These are phyloP conservation scores for Yamadazyma nakazawae DNA, from an alignment of 805 yeast species.

Conservation along the genomic window DNA sequence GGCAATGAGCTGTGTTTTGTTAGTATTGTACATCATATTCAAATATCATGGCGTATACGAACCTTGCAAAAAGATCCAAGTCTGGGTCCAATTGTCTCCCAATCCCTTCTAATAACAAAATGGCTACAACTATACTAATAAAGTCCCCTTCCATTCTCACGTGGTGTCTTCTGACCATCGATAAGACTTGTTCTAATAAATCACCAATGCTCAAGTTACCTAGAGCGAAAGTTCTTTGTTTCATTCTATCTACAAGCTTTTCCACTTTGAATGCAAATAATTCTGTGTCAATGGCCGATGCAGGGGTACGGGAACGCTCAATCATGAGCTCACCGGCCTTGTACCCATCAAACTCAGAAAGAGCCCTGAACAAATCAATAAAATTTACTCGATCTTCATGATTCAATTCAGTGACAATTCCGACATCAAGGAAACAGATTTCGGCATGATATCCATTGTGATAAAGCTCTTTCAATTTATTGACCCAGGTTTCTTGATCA, in stretches of 20 bases:
- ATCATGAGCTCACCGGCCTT: constrained; percentile 94
- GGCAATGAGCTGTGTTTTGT: constrained; percentile 63
- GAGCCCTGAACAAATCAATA: constrained; percentile 81
- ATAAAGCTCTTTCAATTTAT: constrained; percentile 43
- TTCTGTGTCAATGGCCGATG: constrained; percentile 80
- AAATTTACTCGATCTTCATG: constrained; percentile 77
- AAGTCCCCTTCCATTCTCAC: constrained; percentile 98
- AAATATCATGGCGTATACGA: constrained; percentile 53
- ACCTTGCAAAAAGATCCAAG: constrained; percentile 93
- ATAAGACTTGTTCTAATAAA: constrained; percentile 75
- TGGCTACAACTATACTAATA: constrained; percentile 91
- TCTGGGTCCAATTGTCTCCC: constrained; percentile 94
- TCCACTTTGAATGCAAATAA: constrained; percentile 86
- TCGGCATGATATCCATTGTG: constrained; percentile 73
- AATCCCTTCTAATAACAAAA: constrained; percentile 86
- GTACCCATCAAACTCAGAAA: constrained; percentile 91
- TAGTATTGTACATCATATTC: constrained; percentile 35
- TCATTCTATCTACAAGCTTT: constrained; percentile 73
- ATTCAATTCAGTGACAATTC: constrained; percentile 86
- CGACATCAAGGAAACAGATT: constrained; percentile 88
- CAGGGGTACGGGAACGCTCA: constrained; percentile 92
- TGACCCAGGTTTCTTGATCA: constrained; percentile 43
- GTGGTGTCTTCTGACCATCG: constrained; percentile 91
- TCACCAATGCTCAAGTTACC: constrained; percentile 94
- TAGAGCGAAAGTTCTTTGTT: constrained; percentile 83